phyloP scores from a whole-genome alignment of 768 basidiomycete genomes.

The Lactarius akahatsu region DNA sequence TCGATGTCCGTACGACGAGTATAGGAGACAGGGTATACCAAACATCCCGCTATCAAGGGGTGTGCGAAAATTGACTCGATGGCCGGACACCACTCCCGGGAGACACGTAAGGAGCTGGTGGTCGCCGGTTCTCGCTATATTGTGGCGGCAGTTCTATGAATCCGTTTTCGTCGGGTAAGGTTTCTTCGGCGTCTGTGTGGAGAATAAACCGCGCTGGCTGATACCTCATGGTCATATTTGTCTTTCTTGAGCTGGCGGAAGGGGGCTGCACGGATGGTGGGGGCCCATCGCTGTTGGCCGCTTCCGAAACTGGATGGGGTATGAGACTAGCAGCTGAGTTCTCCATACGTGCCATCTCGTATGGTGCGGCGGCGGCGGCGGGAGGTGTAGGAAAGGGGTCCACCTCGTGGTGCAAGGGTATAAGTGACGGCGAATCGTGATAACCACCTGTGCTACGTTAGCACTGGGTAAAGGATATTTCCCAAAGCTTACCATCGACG shows the following conservation, averaged over 20 bases:
- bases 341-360: constrained; percentile 8
- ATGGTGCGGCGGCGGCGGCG: not conserved
- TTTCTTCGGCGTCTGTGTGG: constrained; percentile 70
- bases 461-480: not conserved
- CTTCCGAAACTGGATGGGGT: not conserved
- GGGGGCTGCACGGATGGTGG: not conserved
- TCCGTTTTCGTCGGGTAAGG: constrained; percentile 45
- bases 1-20: not conserved
- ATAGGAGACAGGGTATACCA: not conserved
- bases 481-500: constrained; percentile 1
- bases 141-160: constrained; percentile 76
- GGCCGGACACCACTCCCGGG: not conserved
- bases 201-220: constrained; percentile 38
- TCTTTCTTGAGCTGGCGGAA: constrained; percentile 1
- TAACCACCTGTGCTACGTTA: constrained; percentile 10
- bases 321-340: constrained; percentile 5
- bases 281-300: no score
- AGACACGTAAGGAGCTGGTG: constrained; percentile 3
- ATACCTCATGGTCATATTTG: not conserved
- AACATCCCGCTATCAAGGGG: not conserved
- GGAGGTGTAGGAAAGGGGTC: constrained; percentile 4
- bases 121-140: constrained; percentile 54
- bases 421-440: not conserved
- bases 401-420: not conserved
- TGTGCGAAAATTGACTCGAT: not conserved